A percentile compares a stretch with the other conserved stretches of the same genome.
These are phyloP conservation scores for Sporisorium reilianum DNA, from an alignment of 1,284 basidiomycete genomes.

Conservation along the genomic window DNA sequence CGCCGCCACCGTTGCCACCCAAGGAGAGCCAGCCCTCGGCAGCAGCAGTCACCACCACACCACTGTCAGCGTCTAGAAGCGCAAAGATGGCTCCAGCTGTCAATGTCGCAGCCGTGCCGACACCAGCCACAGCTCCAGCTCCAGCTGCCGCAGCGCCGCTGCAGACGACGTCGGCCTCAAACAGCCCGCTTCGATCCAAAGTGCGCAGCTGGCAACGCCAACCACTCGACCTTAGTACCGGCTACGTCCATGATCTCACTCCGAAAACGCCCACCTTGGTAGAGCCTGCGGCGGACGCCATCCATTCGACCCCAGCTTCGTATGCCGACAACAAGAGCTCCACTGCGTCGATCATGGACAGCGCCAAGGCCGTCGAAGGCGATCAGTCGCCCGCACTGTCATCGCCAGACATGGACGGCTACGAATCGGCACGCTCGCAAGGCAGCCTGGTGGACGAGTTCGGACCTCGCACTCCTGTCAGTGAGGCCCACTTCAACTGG, in stretches of 20 bases:
- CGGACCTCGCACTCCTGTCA: constrained; percentile 52
- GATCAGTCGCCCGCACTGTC: constrained; percentile 15
- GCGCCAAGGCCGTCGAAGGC: constrained; percentile 5
- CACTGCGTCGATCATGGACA: constrained; percentile 9
- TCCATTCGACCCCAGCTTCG: constrained; percentile 41
- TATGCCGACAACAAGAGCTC: constrained; percentile 38
- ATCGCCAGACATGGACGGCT: constrained; percentile 48
- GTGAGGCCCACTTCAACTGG: constrained; percentile 55
- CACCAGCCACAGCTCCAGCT: neutral
- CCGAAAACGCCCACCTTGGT: constrained; percentile 41
- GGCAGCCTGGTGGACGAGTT: constrained; percentile 53
- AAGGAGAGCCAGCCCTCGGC: constrained; percentile 27
- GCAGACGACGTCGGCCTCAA: constrained; percentile 4
- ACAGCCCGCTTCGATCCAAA: constrained; percentile 31
- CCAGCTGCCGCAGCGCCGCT: constrained; percentile 2
- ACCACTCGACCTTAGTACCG: constrained; percentile 35
- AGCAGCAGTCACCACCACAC: neutral
- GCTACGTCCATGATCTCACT: constrained; percentile 35
- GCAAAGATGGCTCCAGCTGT: neutral
- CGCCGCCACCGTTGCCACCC: constrained; percentile 54
- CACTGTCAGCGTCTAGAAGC: constrained; percentile 2
- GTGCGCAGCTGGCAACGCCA: constrained; percentile 47
- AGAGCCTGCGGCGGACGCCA: constrained; percentile 12
- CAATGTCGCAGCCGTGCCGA: neutral
- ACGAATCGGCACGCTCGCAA: constrained; percentile 49